phyloP scores from a whole-genome alignment of 2,329 filamentous ascomycete species.

The Pyricularia sp. region DNA sequence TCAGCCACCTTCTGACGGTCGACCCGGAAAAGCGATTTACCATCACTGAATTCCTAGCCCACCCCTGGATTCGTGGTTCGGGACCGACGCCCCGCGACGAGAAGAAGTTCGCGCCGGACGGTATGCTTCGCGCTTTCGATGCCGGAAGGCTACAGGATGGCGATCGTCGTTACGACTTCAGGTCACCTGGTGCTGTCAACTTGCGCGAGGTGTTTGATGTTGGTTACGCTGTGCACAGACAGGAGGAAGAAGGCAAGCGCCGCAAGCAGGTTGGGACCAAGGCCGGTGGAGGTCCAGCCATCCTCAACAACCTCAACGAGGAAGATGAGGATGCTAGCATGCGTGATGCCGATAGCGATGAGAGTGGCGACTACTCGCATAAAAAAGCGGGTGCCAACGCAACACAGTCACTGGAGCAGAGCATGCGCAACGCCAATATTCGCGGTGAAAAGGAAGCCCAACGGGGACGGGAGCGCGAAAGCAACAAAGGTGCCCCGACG shows the following conservation, averaged over 20 bases:
- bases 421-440: constrained; percentile 73
- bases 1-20: constrained; percentile 84
- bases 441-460: constrained; percentile 39
- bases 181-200: constrained; percentile 88
- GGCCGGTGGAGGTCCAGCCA: constrained; percentile 43
- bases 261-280: constrained; percentile 69
- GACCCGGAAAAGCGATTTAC: constrained; percentile 92
- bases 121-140: constrained; percentile 43
- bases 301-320: constrained; percentile 57
- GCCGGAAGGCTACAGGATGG: constrained; percentile 37
- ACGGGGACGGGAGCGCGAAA: constrained; percentile 33
- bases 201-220: constrained; percentile 96
- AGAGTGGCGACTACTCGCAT: constrained; percentile 31
- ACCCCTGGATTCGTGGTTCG: constrained; percentile 78
- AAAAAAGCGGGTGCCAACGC: constrained; percentile 25
- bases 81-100: constrained; percentile 45
- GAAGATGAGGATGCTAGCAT: constrained; percentile 17
- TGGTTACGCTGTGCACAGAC: constrained; percentile 90
- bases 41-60: constrained; percentile 83
- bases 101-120: constrained; percentile 33
- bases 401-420: constrained; percentile 67
- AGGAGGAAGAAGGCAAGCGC: constrained; percentile 90
- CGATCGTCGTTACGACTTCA: constrained; percentile 75
- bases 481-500: constrained; percentile 11
- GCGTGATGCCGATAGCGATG: constrained; percentile 44